Evolutionary conservation across 768 basidiomycete genomes (phyloP).

Genomic region (Hericium erinaceus): DNA sequence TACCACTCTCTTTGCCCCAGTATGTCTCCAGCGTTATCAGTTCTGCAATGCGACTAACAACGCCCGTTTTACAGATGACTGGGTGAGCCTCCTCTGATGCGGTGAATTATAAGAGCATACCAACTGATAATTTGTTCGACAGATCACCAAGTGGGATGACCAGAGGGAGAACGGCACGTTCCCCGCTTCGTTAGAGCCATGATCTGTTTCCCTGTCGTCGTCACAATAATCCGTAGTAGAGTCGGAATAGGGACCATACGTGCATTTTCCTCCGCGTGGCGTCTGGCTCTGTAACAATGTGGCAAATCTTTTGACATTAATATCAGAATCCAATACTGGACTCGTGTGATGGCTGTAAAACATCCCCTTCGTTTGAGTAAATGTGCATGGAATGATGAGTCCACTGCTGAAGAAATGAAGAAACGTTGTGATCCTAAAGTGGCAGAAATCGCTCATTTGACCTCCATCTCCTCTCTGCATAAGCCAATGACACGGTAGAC

Average conservation of each 20-base stretch:
- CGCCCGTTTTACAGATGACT: conserved; percentile 58
- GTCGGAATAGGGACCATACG: no score
- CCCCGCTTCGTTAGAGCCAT: conserved; percentile 83
- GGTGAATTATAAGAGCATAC: not conserved
- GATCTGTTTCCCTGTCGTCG: conserved; percentile 17
- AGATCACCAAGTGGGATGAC: conserved; percentile 89
- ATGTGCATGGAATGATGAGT: no score
- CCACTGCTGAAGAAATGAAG: no score
- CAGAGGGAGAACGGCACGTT: conserved; percentile 90
- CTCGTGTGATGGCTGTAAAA: no score
- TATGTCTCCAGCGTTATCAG: conserved; percentile 35
- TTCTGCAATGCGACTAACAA: not conserved
- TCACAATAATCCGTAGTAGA: no score
- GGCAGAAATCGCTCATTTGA: not conserved
- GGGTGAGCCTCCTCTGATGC: conserved; percentile 41
- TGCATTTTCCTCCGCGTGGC: no score
- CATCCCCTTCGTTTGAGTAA: no score
- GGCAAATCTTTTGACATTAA: no score
- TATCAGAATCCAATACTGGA: no score
- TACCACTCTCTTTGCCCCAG: conserved; percentile 98
- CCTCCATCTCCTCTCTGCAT: not conserved
- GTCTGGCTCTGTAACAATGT: no score
- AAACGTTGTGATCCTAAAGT: not conserved
- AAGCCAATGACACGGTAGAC: not conserved
- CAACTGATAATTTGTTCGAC: conserved; percentile 6